These are phyloP conservation scores for Malus hybrid DNA, from an alignment of 331 rosid species.

Conservation along the genomic window DNA sequence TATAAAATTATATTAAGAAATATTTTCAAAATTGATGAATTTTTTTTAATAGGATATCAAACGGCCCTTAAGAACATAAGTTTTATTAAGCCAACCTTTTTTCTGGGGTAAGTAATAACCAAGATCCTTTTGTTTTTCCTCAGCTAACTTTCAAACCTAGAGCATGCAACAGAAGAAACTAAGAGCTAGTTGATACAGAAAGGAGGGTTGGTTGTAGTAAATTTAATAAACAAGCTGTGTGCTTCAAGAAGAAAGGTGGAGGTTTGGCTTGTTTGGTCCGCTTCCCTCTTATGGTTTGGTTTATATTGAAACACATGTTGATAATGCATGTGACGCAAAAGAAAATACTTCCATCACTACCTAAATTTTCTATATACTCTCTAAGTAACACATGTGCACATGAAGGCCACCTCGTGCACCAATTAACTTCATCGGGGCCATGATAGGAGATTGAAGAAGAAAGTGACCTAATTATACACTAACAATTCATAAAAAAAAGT, in stretches of 20 bases:
- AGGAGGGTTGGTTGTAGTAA: constrained; percentile 24
- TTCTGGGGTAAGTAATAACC: too few species aligned
- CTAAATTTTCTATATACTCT: constrained; percentile 17
- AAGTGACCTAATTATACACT: constrained; percentile 26
- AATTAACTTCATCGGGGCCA: neutral
- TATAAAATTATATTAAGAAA: too few species aligned
- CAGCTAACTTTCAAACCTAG: neutral
- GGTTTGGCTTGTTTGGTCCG: constrained; percentile 13
- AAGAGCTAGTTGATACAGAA: neutral
- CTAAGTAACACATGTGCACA: constrained; percentile 2
- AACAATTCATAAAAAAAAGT: constrained; percentile 11
- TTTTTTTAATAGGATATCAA: too few species aligned
- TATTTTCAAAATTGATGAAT: too few species aligned
- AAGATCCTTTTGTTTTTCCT: too few species aligned
- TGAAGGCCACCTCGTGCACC: constrained; percentile 2
- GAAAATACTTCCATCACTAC: constrained; percentile 45
- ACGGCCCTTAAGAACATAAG: too few species aligned
- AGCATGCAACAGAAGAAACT: neutral
- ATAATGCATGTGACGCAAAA: constrained; percentile 31
- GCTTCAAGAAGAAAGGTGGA: constrained; percentile 28
- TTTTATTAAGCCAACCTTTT: too few species aligned
- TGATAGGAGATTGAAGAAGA: constrained; percentile 6
- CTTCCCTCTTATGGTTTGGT: constrained; percentile 23
- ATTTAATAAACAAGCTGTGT: constrained; percentile 47
- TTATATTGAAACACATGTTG: constrained; percentile 18